These are phyloP conservation scores for Cladosporium sp. DNA, from an alignment of 2,329 filamentous ascomycete genomes.

Conservation along the genomic window DNA sequence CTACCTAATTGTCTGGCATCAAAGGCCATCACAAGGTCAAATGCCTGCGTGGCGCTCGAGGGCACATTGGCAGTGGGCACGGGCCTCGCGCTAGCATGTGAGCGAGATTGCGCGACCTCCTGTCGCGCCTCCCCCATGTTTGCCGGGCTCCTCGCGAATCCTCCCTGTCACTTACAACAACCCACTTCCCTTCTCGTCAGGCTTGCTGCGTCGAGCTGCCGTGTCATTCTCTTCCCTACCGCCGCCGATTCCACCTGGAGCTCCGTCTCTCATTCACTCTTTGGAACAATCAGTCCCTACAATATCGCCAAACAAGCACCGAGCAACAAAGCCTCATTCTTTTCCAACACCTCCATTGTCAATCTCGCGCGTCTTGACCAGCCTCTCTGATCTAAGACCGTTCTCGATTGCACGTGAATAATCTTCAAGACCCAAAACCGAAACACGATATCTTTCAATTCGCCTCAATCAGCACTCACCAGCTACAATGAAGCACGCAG, in stretches of 20 bases:
- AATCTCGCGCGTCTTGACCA: conserved; percentile 13
- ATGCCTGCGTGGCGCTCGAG: conserved; percentile 4
- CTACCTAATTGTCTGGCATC: background rate
- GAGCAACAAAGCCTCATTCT: conserved; percentile 7
- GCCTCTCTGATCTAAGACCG: background rate
- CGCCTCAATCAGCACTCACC: background rate
- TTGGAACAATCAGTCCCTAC: conserved; percentile 15
- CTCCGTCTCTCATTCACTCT: conserved; percentile 20
- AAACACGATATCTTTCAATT: conserved; percentile 2
- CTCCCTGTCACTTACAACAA: conserved; percentile 6
- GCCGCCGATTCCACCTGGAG: conserved; percentile 13
- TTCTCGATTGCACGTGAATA: background rate
- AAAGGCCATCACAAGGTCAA: background rate
- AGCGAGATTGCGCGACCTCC: conserved; percentile 7
- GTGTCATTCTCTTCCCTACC: conserved; percentile 1
- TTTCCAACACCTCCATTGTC: conserved; percentile 5
- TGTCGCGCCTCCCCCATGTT: conserved; percentile 4
- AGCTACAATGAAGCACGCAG: conserved; percentile 31
- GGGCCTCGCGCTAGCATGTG: background rate
- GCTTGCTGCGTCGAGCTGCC: conserved; percentile 5
- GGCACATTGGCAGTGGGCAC: background rate
- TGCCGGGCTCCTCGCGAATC: background rate
- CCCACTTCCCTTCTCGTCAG: background rate
- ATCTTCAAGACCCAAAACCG: background rate
- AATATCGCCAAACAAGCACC: background rate